These are phyloP conservation scores for Pascua guehoae DNA, from an alignment of 1,284 basidiomycete genomes.

Conservation along the genomic window DNA sequence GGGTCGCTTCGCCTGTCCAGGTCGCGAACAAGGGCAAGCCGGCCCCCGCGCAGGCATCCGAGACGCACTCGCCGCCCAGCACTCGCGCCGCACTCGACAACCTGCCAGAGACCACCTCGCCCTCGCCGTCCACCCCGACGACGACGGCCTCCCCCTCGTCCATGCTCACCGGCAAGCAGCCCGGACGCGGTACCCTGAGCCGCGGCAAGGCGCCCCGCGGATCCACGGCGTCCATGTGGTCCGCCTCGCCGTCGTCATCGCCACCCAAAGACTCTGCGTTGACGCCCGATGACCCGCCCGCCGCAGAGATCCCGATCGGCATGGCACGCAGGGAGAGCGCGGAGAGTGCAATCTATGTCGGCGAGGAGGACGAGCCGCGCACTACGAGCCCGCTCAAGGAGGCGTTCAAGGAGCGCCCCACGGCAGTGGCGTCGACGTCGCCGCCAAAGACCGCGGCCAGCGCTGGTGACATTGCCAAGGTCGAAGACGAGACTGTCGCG, in stretches of 20 bases:
- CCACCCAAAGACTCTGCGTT: too few species aligned
- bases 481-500: too few species aligned
- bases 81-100: conserved; percentile 8
- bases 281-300: too few species aligned
- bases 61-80: conserved; percentile 13
- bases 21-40: conserved; percentile 18
- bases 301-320: neutral
- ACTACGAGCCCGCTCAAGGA: neutral
- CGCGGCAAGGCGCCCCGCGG: conserved; percentile 19
- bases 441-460: neutral
- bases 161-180: neutral
- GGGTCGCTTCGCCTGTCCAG: conserved; percentile 15
- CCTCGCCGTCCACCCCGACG: neutral
- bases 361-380: conserved; percentile 3
- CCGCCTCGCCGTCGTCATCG: too few species aligned
- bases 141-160: neutral
- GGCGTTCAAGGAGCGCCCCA: neutral
- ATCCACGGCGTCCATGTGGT: neutral
- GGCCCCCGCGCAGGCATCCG: conserved; percentile 14
- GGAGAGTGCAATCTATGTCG: conserved; percentile 15
- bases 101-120: neutral
- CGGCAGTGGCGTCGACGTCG: neutral
- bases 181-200: conserved; percentile 12
- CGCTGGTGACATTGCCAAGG: neutral
- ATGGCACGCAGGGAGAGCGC: conserved; percentile 20